These are phyloP conservation scores for Dendrobium nobile DNA, from an alignment of 106 monocot species.

Conservation along the genomic window DNA sequence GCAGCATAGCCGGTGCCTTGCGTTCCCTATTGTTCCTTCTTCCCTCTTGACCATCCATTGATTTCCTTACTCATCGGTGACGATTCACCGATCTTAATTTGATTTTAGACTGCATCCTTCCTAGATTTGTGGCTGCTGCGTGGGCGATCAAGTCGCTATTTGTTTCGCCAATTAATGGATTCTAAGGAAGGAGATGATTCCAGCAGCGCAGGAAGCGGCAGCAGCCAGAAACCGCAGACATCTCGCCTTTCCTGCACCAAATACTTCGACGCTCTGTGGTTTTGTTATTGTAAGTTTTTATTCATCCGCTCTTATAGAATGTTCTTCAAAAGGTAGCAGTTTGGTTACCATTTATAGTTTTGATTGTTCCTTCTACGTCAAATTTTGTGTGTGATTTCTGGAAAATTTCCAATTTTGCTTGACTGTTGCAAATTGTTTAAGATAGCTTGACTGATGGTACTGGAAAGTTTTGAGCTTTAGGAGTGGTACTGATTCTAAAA, in stretches of 20 bases:
- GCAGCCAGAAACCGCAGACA: not conserved
- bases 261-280: slow-evolving; percentile 28
- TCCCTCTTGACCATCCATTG: too few species aligned
- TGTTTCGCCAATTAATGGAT: not conserved
- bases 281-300: slow-evolving; percentile 22
- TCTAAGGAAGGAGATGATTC: not conserved
- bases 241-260: slow-evolving; percentile 18
- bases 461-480: not conserved
- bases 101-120: not conserved
- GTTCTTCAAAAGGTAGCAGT: not conserved
- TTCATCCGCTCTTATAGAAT: not conserved
- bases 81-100: not conserved
- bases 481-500: not conserved
- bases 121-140: not conserved
- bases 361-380: not conserved
- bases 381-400: not conserved
- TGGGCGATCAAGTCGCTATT: not conserved
- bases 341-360: not conserved
- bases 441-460: not conserved
- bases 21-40: too few species aligned
- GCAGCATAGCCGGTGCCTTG: too few species aligned
- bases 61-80: too few species aligned
- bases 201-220: not conserved
- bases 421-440: not conserved
- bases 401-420: not conserved